Conservation (phyloP, 192 early-diverging fungal genomes). For the Mortierella hygrophila region DNA sequence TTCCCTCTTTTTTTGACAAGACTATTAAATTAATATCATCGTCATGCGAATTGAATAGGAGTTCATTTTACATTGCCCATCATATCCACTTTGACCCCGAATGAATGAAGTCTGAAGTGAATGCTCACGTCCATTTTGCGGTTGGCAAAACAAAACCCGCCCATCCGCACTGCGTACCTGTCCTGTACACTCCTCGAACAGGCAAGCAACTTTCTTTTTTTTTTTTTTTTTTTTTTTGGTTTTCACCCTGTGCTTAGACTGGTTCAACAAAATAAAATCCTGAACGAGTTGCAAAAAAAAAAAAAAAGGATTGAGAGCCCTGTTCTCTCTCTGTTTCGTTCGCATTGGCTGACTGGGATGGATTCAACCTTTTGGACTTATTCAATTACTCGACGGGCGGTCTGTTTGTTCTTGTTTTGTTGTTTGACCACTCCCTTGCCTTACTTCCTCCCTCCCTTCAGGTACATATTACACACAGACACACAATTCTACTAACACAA, state of each 20-base stretch:
- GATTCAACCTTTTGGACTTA: background rate
- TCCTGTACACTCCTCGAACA: background rate
- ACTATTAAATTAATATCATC: background rate
- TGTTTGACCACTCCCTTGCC: too few species aligned
- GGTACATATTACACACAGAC: too few species aligned
- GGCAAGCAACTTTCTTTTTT: background rate
- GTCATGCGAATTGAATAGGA: background rate
- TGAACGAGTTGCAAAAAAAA: conserved; percentile 4
- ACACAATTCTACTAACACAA: background rate
- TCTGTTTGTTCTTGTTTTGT: background rate
- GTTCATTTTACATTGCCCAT: background rate
- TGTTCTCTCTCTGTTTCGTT: background rate
- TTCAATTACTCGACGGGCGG: background rate
- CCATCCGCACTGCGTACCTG: background rate
- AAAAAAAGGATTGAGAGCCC: conserved; percentile 7
- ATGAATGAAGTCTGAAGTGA: background rate
- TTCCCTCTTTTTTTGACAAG: background rate
- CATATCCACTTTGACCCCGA: background rate
- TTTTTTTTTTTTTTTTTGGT: background rate
- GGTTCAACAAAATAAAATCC: conserved; percentile 1
- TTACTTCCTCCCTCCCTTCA: too few species aligned
- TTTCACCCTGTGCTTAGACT: background rate
- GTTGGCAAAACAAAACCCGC: background rate
- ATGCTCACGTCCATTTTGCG: conserved; percentile 3
- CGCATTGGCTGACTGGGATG: background rate